A percentile compares a stretch with the other conserved stretches of the same genome.
phyloP scores from a whole-genome alignment of 768 basidiomycete species.

The Exidia glandulosa region DNA sequence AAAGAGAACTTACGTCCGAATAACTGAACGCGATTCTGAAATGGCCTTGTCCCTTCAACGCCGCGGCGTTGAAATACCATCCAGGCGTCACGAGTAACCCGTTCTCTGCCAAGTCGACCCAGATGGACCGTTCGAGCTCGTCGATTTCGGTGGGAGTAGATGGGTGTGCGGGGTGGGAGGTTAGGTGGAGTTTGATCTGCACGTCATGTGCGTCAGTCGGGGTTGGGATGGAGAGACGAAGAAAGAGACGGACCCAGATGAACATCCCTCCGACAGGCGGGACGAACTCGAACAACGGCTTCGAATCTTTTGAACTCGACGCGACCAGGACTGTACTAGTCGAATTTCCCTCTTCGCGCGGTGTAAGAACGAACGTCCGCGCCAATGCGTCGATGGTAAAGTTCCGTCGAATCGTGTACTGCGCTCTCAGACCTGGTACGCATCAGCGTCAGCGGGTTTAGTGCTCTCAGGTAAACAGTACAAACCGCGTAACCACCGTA shows the following conservation, averaged over 20 bases:
- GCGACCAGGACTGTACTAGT: conserved; percentile 6
- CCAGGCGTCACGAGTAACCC: conserved; percentile 60
- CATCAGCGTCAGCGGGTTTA: not conserved
- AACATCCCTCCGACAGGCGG: conserved; percentile 80
- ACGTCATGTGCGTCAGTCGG: too few relatives aligned
- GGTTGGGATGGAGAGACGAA: not conserved
- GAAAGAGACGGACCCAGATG: conserved; percentile 30
- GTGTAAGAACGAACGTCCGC: conserved; percentile 41
- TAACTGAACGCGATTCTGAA: not conserved
- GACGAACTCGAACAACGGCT: conserved; percentile 51
- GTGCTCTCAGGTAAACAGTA: not conserved
- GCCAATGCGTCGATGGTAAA: conserved; percentile 52
- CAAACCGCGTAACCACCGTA: conserved; percentile 59
- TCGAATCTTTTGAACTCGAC: conserved; percentile 1
- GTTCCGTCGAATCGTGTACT: conserved; percentile 51
- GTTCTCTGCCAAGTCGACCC: conserved; percentile 45
- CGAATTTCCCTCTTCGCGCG: conserved; percentile 8
- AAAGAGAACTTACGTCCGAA: not conserved
- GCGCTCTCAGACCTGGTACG: conserved; percentile 26
- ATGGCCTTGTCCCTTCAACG: not conserved
- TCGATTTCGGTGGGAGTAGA: conserved; percentile 14
- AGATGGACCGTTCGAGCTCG: conserved; percentile 49
- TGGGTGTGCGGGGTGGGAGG: conserved; percentile 35
- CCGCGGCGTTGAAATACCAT: conserved; percentile 23
- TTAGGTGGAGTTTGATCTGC: conserved; percentile 45